Evolutionary conservation across 1,139 yeast species (phyloP), one percentile per base, ranked within the genome.

Genomic region (Entelexis paramagnoliae): DNA sequence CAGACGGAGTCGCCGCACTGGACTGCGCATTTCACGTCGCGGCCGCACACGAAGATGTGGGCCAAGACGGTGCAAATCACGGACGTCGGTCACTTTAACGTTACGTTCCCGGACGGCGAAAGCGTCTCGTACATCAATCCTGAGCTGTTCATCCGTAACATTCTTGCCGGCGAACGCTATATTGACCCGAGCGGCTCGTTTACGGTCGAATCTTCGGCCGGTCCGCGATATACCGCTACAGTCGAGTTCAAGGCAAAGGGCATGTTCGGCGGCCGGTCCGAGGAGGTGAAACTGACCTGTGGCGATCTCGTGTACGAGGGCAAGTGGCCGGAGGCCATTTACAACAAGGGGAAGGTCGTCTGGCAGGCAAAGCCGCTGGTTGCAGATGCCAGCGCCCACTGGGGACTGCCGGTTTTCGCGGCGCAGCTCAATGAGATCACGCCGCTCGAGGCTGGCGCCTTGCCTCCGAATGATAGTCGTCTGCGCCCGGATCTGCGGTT

Each of bases 91-190:
- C 70, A 70, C 14, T 71, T 82, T 6, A 75, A 75, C 47, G 71
- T 88, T 48, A 72, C 74, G 1, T 71, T 81, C 46, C 75, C 62
- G 55, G 75, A 84, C 0, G 89, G 89, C 4, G 95, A 85, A 62
- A 73, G 75, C 5, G 85, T 80, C 63, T 77, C 79, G 55, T 91
- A 95, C 91, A 66, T 71, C 19, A 91, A 83, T 60, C 96, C 98
- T 10, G 79, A 85, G 1, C 80, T 94, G 0, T 74, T 86, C 63
- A 70, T 91, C 63, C 82, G 91, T 61, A 89, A 89, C 63, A 75
- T 91, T 51, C 81, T 91, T 63, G 95, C 96, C 3, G 98, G 98
- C 30, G 97, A 91, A 62, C 84, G 87, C 65, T 91, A 88, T 65
- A 73, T 87, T n/a, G 98, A 91, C 64, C 98, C 98, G 2, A 73